Base-by-base conservation (phyloP, 2,329 filamentous ascomycete genomes). In the Alternaria consortialis region DNA sequence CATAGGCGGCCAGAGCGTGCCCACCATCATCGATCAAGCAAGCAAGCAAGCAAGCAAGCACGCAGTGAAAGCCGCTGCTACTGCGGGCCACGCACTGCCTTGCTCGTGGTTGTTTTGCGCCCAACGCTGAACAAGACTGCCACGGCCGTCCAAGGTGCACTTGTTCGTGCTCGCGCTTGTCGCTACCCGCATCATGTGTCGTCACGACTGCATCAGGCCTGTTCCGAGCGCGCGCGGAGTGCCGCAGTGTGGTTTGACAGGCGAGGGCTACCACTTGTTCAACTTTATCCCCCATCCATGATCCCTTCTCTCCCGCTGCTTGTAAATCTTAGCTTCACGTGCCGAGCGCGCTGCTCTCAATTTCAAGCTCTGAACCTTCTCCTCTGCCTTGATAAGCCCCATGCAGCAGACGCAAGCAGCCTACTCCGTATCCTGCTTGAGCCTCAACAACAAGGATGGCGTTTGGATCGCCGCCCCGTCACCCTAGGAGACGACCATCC, bases 1-100 rank as follows among this genome's bases (percentile, higher is more conserved):
- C 58, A 66, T 64, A 62, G 61, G 65, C 53, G 54, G 62, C 62
- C 61, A 56, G 63, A 57, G 65, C 60, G 42, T 42, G 52, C 51
- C 44, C 53, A 51, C 44, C 57, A 59, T 62, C 52, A 62, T 62
- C 50, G 58, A 57, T 48, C 48, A 51, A 36, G 46, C 46, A 50
- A 50, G 42, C 42, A 36, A 36, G 42, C 42, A 37, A 13, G 43
- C 27, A 40, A 44, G 57, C 37, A 52, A 15, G 31, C 47, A 20
- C 5, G 37, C 37, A 44, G 42, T 48, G 31, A 53, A 44, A n/a
- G 43, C 43, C 23, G 37, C 48, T 12, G n/a, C 27, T 11, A 39
- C 5, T 50, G 51, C 36, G 34, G 17, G 32, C 32, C 36, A 47
- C 54, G 20, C 54, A 29, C 55, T 34, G 44, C 20, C 17, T 31